phyloP scores from a whole-genome alignment of 2,329 filamentous ascomycete species.

The Diaporthe amygdali region DNA sequence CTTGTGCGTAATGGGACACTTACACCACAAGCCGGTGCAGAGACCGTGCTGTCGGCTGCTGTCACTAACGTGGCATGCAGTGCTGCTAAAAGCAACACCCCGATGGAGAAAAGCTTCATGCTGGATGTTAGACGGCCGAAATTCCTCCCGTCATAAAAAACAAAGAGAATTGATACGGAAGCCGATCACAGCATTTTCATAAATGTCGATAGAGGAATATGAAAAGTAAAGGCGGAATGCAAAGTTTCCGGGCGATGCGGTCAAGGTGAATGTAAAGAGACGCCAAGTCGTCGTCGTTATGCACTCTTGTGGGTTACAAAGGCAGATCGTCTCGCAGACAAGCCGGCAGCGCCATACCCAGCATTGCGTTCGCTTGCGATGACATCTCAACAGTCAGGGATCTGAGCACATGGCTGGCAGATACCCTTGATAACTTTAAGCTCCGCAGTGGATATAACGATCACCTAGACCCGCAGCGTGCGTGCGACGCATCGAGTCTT shows the following conservation, averaged over 20 bases:
- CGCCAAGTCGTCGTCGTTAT: not conserved
- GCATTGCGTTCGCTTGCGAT: not conserved
- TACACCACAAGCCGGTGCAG: conserved; percentile 9
- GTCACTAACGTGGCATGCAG: not conserved
- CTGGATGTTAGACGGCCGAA: not conserved
- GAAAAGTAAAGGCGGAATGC: not conserved
- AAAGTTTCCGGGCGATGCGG: not conserved
- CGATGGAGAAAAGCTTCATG: not conserved
- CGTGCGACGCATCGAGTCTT: not conserved
- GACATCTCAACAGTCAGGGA: not conserved
- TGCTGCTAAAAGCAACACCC: not conserved
- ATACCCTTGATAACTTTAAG: not conserved
- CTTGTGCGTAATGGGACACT: not conserved
- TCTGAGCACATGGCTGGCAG: conserved; percentile 9
- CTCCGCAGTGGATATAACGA: conserved; percentile 16
- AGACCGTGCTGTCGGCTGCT: not conserved
- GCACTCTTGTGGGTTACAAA: not conserved
- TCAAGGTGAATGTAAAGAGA: not conserved
- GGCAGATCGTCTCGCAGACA: not conserved
- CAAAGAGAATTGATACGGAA: not conserved
- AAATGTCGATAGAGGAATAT: not conserved
- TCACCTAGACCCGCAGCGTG: conserved; percentile 1
- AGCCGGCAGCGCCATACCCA: not conserved
- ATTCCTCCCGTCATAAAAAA: not conserved
- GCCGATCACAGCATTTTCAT: not conserved